phyloP scores from a whole-genome alignment of 148 eudicot species.

The Cornus suecica region DNA sequence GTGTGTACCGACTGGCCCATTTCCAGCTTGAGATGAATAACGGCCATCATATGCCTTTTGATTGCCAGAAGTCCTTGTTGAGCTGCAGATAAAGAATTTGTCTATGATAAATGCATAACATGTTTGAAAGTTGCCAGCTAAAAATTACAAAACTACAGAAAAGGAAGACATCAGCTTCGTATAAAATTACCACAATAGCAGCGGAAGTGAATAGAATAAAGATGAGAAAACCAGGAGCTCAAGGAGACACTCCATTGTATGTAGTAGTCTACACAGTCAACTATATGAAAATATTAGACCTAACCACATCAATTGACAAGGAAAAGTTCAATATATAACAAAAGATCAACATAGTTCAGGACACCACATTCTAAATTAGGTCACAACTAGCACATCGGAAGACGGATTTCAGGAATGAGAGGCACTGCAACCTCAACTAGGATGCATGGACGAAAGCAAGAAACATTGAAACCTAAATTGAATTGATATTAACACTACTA shows the following conservation, averaged over 20 bases:
- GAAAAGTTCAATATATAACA: neutral
- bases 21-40: conserved; percentile 28
- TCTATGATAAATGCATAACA: neutral
- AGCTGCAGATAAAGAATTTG: conserved; percentile 28
- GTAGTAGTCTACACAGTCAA: neutral
- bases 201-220: neutral
- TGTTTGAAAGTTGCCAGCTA: neutral
- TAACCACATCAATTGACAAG: neutral
- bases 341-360: neutral
- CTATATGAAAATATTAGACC: neutral
- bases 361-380: neutral
- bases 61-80: conserved; percentile 34
- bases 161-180: neutral
- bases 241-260: neutral
- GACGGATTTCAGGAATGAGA: neutral
- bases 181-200: neutral
- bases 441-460: neutral
- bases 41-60: conserved; percentile 38
- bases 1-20: conserved; percentile 33
- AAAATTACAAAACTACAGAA: neutral
- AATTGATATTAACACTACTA: neutral
- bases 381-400: neutral
- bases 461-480: neutral
- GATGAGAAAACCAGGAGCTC: neutral
- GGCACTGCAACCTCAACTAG: too few relatives aligned